A percentile compares a stretch with the other conserved stretches of the same genome.
Conservation (phyloP, 495 filamentous ascomycete genomes). For the Xylaria bambusicola region DNA sequence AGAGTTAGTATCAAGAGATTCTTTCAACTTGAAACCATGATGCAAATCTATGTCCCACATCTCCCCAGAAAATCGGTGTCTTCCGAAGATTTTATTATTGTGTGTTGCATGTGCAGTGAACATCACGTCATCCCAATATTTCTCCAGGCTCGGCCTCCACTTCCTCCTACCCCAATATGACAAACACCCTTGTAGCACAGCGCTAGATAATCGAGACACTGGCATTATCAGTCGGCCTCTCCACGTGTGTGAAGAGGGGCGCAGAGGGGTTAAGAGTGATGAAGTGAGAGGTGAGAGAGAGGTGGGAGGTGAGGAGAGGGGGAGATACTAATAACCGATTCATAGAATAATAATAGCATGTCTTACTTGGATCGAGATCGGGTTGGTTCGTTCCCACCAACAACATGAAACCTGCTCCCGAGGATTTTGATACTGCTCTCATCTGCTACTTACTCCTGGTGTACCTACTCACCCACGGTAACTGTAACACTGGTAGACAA, state of each 20-base stretch:
- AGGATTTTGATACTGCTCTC: too few relatives aligned
- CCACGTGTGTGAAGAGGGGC: background rate
- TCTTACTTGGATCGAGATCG: too few relatives aligned
- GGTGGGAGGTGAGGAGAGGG: too few relatives aligned
- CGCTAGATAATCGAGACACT: slow-evolving; percentile 6
- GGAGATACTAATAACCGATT: too few relatives aligned
- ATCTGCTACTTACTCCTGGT: too few relatives aligned
- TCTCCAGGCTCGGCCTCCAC: background rate
- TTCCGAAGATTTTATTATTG: background rate
- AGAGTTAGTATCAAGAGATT: background rate
- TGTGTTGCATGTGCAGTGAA: slow-evolving; percentile 4
- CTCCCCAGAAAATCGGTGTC: too few relatives aligned
- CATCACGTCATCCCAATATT: slow-evolving; percentile 6
- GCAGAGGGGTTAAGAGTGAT: background rate
- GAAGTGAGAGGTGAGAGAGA: too few relatives aligned
- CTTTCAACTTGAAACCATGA: background rate
- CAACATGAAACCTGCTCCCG: slow-evolving; percentile 9
- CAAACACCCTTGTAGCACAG: slow-evolving; percentile 10
- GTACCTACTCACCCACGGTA: too few relatives aligned
- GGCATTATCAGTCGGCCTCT: background rate
- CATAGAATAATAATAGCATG: background rate
- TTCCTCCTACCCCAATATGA: background rate
- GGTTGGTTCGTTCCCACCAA: too few relatives aligned
- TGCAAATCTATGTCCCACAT: background rate
- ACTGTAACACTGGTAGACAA: background rate